Conservation (phyloP, 768 basidiomycete genomes). For the Podaxis carcinomalis region DNA sequence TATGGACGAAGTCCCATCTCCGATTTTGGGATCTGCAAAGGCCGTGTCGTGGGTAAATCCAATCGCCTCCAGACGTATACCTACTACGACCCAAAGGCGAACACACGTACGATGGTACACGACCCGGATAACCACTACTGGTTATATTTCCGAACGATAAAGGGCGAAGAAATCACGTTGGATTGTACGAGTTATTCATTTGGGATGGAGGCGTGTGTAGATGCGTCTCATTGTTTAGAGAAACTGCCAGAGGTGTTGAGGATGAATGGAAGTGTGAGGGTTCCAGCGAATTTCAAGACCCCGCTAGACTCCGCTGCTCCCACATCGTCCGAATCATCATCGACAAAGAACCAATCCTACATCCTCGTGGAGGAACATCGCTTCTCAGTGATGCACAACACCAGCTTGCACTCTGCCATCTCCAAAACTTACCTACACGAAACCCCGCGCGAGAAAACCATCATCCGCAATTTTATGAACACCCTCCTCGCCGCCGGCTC, state of each 20-base stretch:
- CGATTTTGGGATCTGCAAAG: conserved; percentile 40
- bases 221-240: neutral
- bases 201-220: neutral
- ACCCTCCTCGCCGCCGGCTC: neutral
- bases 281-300: neutral
- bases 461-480: neutral
- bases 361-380: neutral
- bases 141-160: conserved; percentile 42
- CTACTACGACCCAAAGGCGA: conserved; percentile 30
- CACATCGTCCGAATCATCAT: neutral
- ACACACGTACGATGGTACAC: conserved; percentile 31
- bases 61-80: conserved; percentile 30
- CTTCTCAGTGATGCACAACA: conserved; percentile 27
- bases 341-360: neutral
- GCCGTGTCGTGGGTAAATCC: conserved; percentile 26
- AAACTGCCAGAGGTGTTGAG: neutral
- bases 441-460: neutral
- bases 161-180: conserved; percentile 36
- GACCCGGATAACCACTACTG: conserved; percentile 45
- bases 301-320: neutral
- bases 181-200: conserved; percentile 21
- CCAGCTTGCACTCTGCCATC: conserved; percentile 15
- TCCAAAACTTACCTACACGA: neutral
- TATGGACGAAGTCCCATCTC: conserved; percentile 34
- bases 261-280: neutral